Percentiles rank a stretch among this genome's conserved stretches.
Conservation (phyloP, 805 yeast species). For the Novakomyces olei region DNA sequence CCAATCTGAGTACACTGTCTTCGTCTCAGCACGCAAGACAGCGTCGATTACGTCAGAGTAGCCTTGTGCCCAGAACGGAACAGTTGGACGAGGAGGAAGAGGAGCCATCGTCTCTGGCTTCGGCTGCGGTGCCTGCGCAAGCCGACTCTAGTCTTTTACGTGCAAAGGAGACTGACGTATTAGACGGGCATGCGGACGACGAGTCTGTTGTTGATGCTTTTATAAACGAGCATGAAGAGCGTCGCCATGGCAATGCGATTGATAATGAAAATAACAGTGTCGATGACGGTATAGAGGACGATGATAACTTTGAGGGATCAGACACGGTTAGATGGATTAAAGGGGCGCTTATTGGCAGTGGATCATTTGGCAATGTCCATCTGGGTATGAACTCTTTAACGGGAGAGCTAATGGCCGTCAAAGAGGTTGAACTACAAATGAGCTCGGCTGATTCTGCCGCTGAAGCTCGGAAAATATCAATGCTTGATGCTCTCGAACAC, state of each 20-base stretch:
- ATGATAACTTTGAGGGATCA: constrained; percentile 11
- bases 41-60: too few species aligned
- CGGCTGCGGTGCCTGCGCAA: too few species aligned
- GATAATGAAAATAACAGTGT: constrained; percentile 15
- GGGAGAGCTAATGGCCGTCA: constrained; percentile 93
- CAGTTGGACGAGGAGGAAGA: too few species aligned
- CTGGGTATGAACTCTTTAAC: constrained; percentile 78
- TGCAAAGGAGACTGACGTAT: too few species aligned
- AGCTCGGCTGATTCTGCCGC: constrained; percentile 13
- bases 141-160: too few species aligned
- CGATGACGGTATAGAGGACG: constrained; percentile 17
- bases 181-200: constrained; percentile 1
- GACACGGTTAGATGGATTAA: constrained; percentile 54
- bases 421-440: constrained; percentile 51
- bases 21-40: too few species aligned
- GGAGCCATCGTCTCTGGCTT: too few species aligned
- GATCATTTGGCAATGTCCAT: constrained; percentile 84
- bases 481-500: constrained; percentile 56
- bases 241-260: too few species aligned
- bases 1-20: too few species aligned
- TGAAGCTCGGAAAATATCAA: constrained; percentile 21
- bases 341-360: constrained; percentile 85
- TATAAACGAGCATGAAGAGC: too few species aligned
- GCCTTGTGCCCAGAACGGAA: too few species aligned
- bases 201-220: background rate